Percentiles rank a stretch among this genome's conserved stretches.
These are phyloP conservation scores for Papiliotrema laurentii DNA, from an alignment of 1,284 basidiomycete species.

Conservation along the genomic window DNA sequence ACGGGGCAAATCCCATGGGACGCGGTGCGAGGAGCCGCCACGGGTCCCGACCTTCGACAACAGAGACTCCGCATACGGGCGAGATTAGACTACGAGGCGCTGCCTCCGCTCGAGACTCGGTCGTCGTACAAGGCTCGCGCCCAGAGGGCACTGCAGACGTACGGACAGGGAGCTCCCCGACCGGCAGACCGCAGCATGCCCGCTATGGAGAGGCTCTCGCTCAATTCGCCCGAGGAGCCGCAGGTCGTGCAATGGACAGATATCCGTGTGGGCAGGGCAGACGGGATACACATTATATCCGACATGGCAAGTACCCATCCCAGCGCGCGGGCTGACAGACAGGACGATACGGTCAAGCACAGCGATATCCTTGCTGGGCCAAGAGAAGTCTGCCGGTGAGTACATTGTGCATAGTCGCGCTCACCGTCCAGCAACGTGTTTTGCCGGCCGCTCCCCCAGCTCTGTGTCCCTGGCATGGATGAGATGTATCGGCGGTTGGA, in stretches of 20 bases:
- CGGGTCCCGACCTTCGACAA: neutral
- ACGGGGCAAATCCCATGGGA: neutral
- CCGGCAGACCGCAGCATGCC: neutral
- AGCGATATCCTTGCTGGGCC: constrained; percentile 69
- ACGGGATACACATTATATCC: neutral
- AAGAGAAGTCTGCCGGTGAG: constrained; percentile 59
- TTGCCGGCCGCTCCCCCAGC: constrained; percentile 59
- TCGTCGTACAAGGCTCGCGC: neutral
- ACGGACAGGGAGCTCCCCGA: neutral
- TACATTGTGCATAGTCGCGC: constrained; percentile 8
- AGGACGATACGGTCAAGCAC: constrained; percentile 84
- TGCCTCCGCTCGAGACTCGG: neutral
- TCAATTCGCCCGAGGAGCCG: constrained; percentile 15
- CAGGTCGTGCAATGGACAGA: constrained; percentile 18
- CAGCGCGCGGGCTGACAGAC: constrained; percentile 3
- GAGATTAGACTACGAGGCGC: neutral
- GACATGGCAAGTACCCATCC: neutral
- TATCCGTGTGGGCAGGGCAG: constrained; percentile 3
- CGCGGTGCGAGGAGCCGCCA: neutral
- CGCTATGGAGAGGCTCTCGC: constrained; percentile 6
- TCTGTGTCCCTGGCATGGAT: constrained; percentile 77
- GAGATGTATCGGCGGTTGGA: constrained; percentile 71
- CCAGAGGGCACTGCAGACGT: neutral
- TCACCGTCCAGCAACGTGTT: constrained; percentile 51
- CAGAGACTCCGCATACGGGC: neutral